Conservation (phyloP, 371 early-diverging fungal genomes). For the Gilbertella persicaria region DNA sequence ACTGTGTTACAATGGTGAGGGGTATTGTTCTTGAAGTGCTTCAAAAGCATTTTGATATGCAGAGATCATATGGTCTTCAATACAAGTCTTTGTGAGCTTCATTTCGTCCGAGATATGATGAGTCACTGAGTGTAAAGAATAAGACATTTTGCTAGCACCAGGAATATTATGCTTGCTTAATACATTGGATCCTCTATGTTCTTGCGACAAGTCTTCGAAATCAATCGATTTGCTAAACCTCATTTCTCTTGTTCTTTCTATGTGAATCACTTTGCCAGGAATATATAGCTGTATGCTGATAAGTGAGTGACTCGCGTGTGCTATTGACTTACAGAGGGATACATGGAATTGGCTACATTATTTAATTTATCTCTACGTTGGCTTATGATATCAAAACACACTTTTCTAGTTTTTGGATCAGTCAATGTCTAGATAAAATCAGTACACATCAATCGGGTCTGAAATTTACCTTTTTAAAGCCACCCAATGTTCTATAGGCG, state of each 20-base stretch:
- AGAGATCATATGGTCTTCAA: conserved; percentile 53
- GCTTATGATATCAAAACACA: conserved; percentile 9
- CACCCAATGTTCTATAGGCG: conserved; percentile 47
- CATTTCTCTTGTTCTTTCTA: conserved; percentile 38
- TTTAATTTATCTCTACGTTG: conserved; percentile 31
- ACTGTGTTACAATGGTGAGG: neutral
- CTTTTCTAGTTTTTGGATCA: conserved; percentile 21
- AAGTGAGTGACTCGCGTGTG: too few species aligned
- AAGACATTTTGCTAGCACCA: conserved; percentile 21
- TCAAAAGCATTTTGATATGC: conserved; percentile 50
- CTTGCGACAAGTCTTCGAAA: too few species aligned
- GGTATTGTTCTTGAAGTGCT: conserved; percentile 33
- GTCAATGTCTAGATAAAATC: conserved; percentile 35
- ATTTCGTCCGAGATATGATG: conserved; percentile 43
- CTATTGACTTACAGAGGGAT: conserved; percentile 37
- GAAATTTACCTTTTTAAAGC: conserved; percentile 36
- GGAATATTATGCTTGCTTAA: too few species aligned
- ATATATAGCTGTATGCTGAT: too few species aligned
- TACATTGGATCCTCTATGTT: too few species aligned
- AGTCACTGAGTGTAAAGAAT: conserved; percentile 40
- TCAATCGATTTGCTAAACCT: conserved; percentile 42
- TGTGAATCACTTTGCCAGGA: conserved; percentile 30
- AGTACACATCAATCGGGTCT: conserved; percentile 36
- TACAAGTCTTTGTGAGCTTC: conserved; percentile 44
- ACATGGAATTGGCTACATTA: conserved; percentile 22